Conservation (phyloP, 306 rosid species). For the Canavalia ensiformis region DNA sequence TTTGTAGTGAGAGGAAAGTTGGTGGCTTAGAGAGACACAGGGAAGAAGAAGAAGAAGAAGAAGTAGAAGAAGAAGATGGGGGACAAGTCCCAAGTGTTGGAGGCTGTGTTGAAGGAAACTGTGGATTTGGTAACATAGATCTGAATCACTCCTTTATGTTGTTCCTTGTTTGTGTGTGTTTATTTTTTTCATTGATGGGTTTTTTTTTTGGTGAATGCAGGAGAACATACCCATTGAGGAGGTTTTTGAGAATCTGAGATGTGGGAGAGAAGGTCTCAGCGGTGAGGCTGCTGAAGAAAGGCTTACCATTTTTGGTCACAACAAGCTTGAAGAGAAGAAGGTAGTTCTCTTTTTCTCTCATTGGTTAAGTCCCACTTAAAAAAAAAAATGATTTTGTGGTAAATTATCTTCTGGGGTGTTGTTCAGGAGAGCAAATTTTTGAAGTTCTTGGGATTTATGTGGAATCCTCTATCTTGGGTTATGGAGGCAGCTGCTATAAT, state of each 20-base stretch:
- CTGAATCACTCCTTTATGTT: constrained; percentile 50
- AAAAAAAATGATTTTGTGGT: constrained; percentile 9
- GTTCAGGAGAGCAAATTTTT: constrained; percentile 89
- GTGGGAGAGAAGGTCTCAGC: constrained; percentile 92
- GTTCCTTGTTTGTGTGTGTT: constrained; percentile 19
- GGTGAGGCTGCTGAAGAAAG: constrained; percentile 91
- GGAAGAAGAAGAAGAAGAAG: constrained; percentile 2
- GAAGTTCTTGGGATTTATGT: constrained; percentile 97
- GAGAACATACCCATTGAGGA: constrained; percentile 98
- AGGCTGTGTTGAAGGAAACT: constrained; percentile 93
- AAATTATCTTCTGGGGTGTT: constrained; percentile 48
- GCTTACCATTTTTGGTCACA: constrained; percentile 83
- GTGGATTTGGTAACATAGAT: constrained; percentile 96
- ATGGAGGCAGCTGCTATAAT: constrained; percentile 99
- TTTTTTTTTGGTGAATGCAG: constrained; percentile 60
- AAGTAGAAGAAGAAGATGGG: constrained; percentile 48
- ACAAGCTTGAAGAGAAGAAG: constrained; percentile 96
- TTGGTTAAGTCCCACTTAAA: neutral
- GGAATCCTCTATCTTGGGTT: constrained; percentile 99
- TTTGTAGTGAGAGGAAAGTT: constrained; percentile 57
- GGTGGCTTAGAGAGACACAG: constrained; percentile 18
- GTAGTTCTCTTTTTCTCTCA: constrained; percentile 45
- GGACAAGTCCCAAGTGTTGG: constrained; percentile 86
- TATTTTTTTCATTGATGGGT: neutral
- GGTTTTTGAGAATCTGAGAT: constrained; percentile 95